Percentiles rank a stretch among this genome's conserved stretches.
These are phyloP conservation scores for Tulasnella sp. DNA, from an alignment of 768 basidiomycete species.

Conservation along the genomic window DNA sequence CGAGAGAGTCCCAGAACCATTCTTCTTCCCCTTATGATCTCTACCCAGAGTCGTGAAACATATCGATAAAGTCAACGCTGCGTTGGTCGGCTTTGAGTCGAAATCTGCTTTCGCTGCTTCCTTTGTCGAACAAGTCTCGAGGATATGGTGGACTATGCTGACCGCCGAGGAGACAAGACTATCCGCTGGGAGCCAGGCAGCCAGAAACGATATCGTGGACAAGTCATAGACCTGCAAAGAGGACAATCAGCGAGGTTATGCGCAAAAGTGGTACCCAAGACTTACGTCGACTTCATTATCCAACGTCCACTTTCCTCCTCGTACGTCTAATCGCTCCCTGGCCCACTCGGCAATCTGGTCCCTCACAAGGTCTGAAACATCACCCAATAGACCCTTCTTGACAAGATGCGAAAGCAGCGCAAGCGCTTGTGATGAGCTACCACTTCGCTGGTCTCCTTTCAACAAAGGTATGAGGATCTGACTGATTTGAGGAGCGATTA, in stretches of 20 bases:
- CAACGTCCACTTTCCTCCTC: background rate
- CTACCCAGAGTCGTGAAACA: conserved; percentile 41
- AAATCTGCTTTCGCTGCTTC: background rate
- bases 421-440: conserved; percentile 13
- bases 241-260: background rate
- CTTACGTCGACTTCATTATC: conserved; percentile 22
- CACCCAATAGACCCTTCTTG: conserved; percentile 39
- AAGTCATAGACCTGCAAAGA: background rate
- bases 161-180: background rate
- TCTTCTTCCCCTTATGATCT: conserved; percentile 24
- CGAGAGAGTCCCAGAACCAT: conserved; percentile 27
- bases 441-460: background rate
- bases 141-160: background rate
- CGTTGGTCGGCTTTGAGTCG: conserved; percentile 5
- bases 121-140: background rate
- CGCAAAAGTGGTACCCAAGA: background rate
- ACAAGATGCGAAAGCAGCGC: conserved; percentile 23
- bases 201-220: background rate
- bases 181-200: background rate
- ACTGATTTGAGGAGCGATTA: conserved; percentile 49
- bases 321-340: conserved; percentile 16
- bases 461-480: background rate
- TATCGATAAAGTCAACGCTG: conserved; percentile 45
- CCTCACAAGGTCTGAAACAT: conserved; percentile 50
- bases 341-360: conserved; percentile 39